phyloP scores from a whole-genome alignment of 2,329 filamentous ascomycete genomes.

The Cladophialophora bantiana region DNA sequence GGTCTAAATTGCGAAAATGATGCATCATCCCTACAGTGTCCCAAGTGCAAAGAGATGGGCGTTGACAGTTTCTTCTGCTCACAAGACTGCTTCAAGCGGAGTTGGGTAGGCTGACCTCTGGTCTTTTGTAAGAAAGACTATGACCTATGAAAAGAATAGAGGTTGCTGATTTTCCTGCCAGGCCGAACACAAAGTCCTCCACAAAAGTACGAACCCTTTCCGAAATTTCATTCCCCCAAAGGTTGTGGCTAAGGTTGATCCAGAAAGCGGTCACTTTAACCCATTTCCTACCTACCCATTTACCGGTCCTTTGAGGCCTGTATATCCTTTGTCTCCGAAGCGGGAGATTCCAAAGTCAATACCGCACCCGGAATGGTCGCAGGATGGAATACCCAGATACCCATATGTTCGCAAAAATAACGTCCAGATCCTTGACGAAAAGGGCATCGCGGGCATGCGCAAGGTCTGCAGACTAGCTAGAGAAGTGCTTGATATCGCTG shows the following conservation, averaged over 20 bases:
- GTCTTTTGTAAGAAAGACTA: slow-evolving; percentile 36
- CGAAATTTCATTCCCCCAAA: slow-evolving; percentile 77
- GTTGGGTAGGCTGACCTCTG: slow-evolving; percentile 75
- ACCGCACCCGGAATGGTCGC: slow-evolving; percentile 83
- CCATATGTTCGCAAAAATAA: slow-evolving; percentile 75
- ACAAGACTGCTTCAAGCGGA: slow-evolving; percentile 98
- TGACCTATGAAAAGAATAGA: slow-evolving; percentile 3
- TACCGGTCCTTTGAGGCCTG: slow-evolving; percentile 80
- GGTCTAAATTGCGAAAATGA: slow-evolving; percentile 86
- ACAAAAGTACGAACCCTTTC: slow-evolving; percentile 81
- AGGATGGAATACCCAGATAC: slow-evolving; percentile 77
- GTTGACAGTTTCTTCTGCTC: slow-evolving; percentile 96
- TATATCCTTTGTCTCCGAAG: slow-evolving; percentile 79
- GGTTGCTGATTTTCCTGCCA: slow-evolving; percentile 49
- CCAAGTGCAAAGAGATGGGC: slow-evolving; percentile 89
- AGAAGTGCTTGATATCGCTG: slow-evolving; percentile 92
- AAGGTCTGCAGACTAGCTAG: slow-evolving; percentile 86
- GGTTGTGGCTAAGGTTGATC: slow-evolving; percentile 87
- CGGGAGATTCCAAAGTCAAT: slow-evolving; percentile 81
- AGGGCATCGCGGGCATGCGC: slow-evolving; percentile 86
- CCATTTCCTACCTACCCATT: slow-evolving; percentile 88
- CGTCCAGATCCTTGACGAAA: slow-evolving; percentile 79
- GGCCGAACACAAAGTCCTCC: slow-evolving; percentile 80
- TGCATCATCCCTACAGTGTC: slow-evolving; percentile 86
- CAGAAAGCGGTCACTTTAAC: slow-evolving; percentile 88